Conservation (phyloP, 805 yeast species). For the Zygoascus tannicola region DNA sequence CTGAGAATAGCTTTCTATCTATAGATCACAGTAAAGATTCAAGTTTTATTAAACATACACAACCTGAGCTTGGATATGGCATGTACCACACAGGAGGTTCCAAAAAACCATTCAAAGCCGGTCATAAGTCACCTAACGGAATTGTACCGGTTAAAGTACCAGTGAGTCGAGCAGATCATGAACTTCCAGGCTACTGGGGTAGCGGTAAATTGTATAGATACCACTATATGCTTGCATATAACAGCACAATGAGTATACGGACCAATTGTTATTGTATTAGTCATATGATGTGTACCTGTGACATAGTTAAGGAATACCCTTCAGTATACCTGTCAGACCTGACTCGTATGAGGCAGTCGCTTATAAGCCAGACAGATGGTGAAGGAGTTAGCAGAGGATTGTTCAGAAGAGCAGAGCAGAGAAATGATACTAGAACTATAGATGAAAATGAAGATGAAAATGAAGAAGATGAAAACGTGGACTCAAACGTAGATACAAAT, state of each 20-base stretch:
- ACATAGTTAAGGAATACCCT: slow-evolving; percentile 5
- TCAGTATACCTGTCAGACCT: slow-evolving; percentile 6
- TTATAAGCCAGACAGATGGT: too few relatives aligned
- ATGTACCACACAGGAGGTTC: slow-evolving; percentile 9
- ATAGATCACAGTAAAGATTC: not conserved
- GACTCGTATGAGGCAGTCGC: slow-evolving; percentile 1
- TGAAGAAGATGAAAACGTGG: not conserved
- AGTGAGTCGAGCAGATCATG: not conserved
- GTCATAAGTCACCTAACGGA: slow-evolving; percentile 6
- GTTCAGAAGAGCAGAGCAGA: too few relatives aligned
- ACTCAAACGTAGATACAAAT: not conserved
- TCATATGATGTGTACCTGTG: slow-evolving; percentile 6
- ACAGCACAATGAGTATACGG: not conserved
- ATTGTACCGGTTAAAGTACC: not conserved
- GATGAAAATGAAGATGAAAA: not conserved
- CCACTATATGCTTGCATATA: slow-evolving; percentile 1
- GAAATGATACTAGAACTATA: not conserved
- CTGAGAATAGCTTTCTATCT: not conserved
- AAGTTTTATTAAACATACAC: too few relatives aligned
- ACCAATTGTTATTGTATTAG: slow-evolving; percentile 8
- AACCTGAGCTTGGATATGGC: slow-evolving; percentile 6
- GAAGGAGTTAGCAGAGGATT: too few relatives aligned
- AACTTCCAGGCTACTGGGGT: slow-evolving; percentile 12
- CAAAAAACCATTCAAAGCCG: slow-evolving; percentile 3
- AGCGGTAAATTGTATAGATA: slow-evolving; percentile 4